Base-by-base conservation (phyloP, 495 filamentous ascomycete genomes). In the Penicillium cataractarum region DNA sequence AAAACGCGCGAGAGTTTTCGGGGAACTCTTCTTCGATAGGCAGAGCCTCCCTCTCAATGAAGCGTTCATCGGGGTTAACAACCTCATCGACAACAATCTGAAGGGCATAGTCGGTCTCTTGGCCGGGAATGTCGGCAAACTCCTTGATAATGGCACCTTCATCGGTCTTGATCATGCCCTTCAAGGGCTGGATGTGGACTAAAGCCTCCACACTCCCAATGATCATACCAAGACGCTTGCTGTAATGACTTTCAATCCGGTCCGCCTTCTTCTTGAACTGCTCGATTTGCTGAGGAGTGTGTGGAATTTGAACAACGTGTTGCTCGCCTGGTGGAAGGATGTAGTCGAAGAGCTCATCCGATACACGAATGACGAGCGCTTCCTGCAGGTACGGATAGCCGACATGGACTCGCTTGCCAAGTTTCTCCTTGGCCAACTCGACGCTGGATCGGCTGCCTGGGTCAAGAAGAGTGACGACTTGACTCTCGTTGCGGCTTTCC, bases 301-400 rank as follows among this genome's bases (percentile, higher is more conserved):
- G 93, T 31, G 91, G 89, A 42, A 82, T 81, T 52, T 85, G 76
- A 12, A 91, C 76, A 21, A 86, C 79, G 58, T 89, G 87, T 19
- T 80, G 66, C 35, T 86, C 85, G 57, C 85, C 84, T 21, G 82
- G 76, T 17, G 90, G 83, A 53, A 91, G 77, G n/a, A 84, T 75
- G 71, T 98, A 99, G 67, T 92, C 87, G 71, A 97, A 98, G 13
- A 98, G 80, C 73, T 98, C 94, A 70, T 99, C 96, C 1, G 92
- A 96, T 4, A 99, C 90, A 35, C 86, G 85, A 55, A 89, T 81
- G 24, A 98, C 90, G 71, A 92, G 92, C 49, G 90, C 96, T 80
- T 99, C 96, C 67, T 96, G 91, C 64, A 99, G 75, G 76, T 96
- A 98, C 7, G 96, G 96, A 73, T 96, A 99, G 56, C 96, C 96